phyloP scores from a whole-genome alignment of 306 rosid genomes.

The Casuarina equisetifolia region DNA sequence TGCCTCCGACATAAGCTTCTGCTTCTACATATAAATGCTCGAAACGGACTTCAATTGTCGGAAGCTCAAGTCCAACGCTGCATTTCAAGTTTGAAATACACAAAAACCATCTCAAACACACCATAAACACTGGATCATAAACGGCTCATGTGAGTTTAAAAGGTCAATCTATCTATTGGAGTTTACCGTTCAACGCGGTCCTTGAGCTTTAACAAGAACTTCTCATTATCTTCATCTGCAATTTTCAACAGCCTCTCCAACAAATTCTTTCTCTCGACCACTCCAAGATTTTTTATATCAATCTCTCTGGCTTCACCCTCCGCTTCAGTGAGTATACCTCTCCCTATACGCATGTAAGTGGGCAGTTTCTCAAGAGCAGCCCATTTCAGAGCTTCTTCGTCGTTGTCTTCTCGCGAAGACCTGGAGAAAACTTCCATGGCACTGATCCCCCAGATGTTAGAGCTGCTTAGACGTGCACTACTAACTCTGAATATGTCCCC shows the following conservation, averaged over 20 bases:
- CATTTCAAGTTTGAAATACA: constrained; percentile 5
- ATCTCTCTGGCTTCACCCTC: constrained; percentile 63
- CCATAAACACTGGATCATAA: too few relatives aligned
- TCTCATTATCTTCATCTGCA: constrained; percentile 85
- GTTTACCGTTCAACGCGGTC: constrained; percentile 66
- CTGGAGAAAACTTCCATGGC: constrained; percentile 60
- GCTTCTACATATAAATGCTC: constrained; percentile 78
- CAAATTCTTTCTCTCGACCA: constrained; percentile 62
- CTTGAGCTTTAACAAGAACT: constrained; percentile 76
- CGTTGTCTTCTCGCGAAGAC: constrained; percentile 65
- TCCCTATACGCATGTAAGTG: constrained; percentile 65
- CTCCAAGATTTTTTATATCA: constrained; percentile 58
- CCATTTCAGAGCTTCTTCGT: constrained; percentile 84
- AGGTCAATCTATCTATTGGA: neutral
- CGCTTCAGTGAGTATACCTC: constrained; percentile 54
- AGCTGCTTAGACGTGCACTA: constrained; percentile 68
- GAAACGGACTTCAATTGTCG: constrained; percentile 78
- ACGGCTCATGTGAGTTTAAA: neutral
- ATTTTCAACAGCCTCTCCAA: constrained; percentile 81
- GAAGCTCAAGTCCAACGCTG: constrained; percentile 82
- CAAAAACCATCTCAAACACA: neutral
- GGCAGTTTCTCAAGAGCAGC: constrained; percentile 88
- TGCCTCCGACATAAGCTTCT: constrained; percentile 72
- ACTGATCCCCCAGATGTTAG: constrained; percentile 56
- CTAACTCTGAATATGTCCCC: constrained; percentile 53